Percentiles rank a stretch among this genome's conserved stretches.
These are phyloP conservation scores for Stereum hirsutum DNA, from an alignment of 1,284 basidiomycete species.

Conservation along the genomic window DNA sequence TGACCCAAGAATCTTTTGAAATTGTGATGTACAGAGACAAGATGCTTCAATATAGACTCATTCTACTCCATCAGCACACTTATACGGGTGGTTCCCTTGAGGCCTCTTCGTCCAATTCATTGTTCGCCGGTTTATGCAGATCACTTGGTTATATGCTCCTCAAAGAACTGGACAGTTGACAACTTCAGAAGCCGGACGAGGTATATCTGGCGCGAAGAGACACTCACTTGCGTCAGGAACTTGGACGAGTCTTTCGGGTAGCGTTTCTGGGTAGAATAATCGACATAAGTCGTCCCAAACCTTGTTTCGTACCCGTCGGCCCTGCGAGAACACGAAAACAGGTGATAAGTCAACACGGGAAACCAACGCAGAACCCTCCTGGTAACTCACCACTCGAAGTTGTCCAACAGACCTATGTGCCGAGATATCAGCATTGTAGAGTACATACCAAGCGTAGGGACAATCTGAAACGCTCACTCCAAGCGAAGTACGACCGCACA, in stretches of 20 bases:
- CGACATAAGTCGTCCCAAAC: conserved; percentile 49
- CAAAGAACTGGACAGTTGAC: conserved; percentile 3
- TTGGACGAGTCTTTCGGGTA: conserved; percentile 50
- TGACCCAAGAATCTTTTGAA: background rate
- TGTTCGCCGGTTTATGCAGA: background rate
- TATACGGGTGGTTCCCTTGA: background rate
- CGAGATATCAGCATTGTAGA: background rate
- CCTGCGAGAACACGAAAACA: conserved; percentile 19
- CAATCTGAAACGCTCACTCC: conserved; percentile 27
- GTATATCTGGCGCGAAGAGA: no score
- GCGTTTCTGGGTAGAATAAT: conserved; percentile 56
- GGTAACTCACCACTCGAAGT: conserved; percentile 52
- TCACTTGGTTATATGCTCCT: conserved; percentile 1
- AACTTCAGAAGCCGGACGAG: background rate
- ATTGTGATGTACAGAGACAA: background rate
- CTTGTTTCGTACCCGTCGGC: conserved; percentile 46
- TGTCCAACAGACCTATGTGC: conserved; percentile 53
- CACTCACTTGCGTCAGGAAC: conserved; percentile 28
- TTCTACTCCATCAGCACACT: background rate
- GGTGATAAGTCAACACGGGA: no score
- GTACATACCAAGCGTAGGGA: background rate
- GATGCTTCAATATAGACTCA: background rate
- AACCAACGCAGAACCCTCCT: no score
- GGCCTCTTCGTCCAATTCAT: background rate
- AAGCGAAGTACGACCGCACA: conserved; percentile 53